A percentile compares a stretch with the other conserved stretches of the same genome.
These are phyloP conservation scores for Hymenoscyphus fraxineus DNA, from an alignment of 2,329 filamentous ascomycete species.

Conservation along the genomic window DNA sequence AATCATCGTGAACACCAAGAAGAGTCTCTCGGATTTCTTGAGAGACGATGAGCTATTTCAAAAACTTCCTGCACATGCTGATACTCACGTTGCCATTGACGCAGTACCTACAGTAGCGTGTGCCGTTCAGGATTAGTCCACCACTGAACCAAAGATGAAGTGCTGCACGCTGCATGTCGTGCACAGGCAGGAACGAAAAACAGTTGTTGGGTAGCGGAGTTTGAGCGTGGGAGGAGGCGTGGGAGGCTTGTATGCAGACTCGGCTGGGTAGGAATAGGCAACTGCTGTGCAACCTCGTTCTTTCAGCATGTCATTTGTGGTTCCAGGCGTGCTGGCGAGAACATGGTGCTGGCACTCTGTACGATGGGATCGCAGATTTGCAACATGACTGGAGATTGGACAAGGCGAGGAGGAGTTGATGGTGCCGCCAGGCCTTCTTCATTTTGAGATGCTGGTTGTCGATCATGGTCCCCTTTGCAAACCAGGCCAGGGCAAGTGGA, in stretches of 20 bases:
- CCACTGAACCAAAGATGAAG: not conserved
- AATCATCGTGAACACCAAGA: not conserved
- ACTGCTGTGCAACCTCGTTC: not conserved
- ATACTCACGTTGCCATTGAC: not conserved
- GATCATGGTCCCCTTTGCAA: not conserved
- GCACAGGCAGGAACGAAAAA: not conserved
- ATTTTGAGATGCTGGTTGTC: not conserved
- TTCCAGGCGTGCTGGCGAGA: not conserved
- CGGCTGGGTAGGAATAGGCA: not conserved
- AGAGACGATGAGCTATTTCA: not conserved
- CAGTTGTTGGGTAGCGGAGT: not conserved
- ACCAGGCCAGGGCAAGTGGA: not conserved
- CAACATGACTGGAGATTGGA: slow-evolving; percentile 3
- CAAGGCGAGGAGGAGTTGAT: not conserved
- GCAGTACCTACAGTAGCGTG: not conserved
- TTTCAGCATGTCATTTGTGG: slow-evolving; percentile 1
- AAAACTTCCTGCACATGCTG: not conserved
- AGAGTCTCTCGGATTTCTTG: not conserved
- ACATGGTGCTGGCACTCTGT: slow-evolving; percentile 2
- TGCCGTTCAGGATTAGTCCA: not conserved
- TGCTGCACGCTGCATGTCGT: not conserved
- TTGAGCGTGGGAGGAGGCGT: not conserved
- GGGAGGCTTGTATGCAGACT: not conserved
- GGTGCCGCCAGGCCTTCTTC: not conserved
- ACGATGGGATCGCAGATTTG: slow-evolving; percentile 4